Evolutionary conservation across 2,329 filamentous ascomycete species (phyloP), one percentile per base, ranked within the genome.

Genomic region (Penicillium verrucosum): DNA sequence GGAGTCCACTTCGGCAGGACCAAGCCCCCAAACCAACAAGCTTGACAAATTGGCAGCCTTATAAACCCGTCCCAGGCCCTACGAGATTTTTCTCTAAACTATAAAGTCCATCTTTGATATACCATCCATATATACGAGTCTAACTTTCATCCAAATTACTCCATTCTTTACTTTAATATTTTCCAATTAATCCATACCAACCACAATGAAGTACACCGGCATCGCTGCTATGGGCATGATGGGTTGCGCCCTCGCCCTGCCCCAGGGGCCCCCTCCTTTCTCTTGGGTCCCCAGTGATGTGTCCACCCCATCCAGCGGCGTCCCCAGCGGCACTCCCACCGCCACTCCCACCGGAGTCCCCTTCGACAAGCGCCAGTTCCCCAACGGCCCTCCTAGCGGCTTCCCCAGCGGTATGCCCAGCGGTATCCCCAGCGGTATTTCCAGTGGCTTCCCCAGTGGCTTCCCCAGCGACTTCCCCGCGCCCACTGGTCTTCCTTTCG

Each of bases 241-340:
- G 62, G 59, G 62, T 58, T 65, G 62, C 29, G 62, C 62, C 62
- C 59, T 65, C 52, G 63, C 63, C 49, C 47, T 62, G 1, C 62
- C 62, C 40, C 60, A 64, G 27, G 55, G 48, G 14, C 34, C 50
- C 45, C 46, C 55, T 11, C 46, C 45, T 29, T 53, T 49, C 38
- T 6, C 25, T 11, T 34, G 50, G 9, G 5, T 38, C 23, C 52
- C 45, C 9, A 25, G 42, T 32, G 32, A 51, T n/a, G n/a, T 27
- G 34, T 48, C 48, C 32, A 44, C 53, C 8, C 56, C 54, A 4
- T 27, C 36, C 25, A 36, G 50, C 36, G 30, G 25, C 23, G 36
- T 16, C 36, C 21, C 36, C 45, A 56, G 38, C 32, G 16, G n/a
- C 10, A 10, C n/a, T 11, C 40, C 52, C 27, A 40, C 14, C 4